phyloP scores from a whole-genome alignment of 441 rosid species.

The Gossypium trilobum region DNA sequence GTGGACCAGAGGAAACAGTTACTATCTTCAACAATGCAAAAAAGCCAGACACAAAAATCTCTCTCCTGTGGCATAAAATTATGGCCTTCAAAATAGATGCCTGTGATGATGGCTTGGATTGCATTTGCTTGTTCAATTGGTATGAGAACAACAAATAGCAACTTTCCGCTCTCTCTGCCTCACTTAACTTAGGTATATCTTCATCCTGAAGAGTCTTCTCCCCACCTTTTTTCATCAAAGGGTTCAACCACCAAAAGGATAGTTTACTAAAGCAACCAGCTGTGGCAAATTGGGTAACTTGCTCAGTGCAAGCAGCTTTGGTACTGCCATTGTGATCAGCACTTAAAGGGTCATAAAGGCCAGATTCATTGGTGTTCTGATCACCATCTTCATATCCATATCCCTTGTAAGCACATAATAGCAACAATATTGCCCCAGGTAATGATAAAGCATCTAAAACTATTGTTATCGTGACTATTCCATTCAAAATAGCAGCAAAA shows the following conservation, averaged over 20 bases:
- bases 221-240: slow-evolving; percentile 61
- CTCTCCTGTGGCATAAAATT: slow-evolving; percentile 57
- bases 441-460: slow-evolving; percentile 45
- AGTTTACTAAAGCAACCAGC: slow-evolving; percentile 58
- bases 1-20: slow-evolving; percentile 67
- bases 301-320: slow-evolving; percentile 21
- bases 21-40: slow-evolving; percentile 73
- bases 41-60: slow-evolving; percentile 64
- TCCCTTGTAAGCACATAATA: slow-evolving; percentile 45
- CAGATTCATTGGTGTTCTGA: slow-evolving; percentile 20
- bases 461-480: slow-evolving; percentile 19
- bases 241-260: slow-evolving; percentile 89
- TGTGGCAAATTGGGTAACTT: slow-evolving; percentile 40
- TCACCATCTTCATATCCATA: slow-evolving; percentile 23
- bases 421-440: slow-evolving; percentile 52
- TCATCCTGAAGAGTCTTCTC: slow-evolving; percentile 59
- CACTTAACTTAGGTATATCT: slow-evolving; percentile 53
- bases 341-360: slow-evolving; percentile 50
- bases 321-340: slow-evolving; percentile 23
- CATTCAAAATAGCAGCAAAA: slow-evolving; percentile 28
- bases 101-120: slow-evolving; percentile 30
- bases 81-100: slow-evolving; percentile 60
- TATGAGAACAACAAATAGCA: slow-evolving; percentile 54
- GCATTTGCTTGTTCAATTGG: slow-evolving; percentile 40
- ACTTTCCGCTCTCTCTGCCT: slow-evolving; percentile 56